Conservation (phyloP, 106 monocot species). For the Allium fistulosum region DNA sequence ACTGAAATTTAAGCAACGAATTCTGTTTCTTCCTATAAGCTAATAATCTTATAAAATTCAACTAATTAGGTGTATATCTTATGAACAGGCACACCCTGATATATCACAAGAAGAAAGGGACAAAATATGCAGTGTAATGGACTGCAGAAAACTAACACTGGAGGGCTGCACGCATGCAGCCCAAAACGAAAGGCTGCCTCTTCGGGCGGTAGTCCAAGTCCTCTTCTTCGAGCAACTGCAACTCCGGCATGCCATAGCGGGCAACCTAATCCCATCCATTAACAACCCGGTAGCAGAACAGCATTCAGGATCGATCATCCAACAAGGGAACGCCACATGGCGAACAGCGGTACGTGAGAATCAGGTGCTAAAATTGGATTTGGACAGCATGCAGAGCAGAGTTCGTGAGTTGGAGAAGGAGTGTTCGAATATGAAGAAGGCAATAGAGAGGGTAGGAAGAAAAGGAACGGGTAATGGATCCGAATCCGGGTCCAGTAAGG, state of each 20-base stretch:
- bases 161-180: slow-evolving; percentile 98
- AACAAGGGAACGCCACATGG: slow-evolving; percentile 26
- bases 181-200: slow-evolving; percentile 94
- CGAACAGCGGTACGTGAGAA: slow-evolving; percentile 39
- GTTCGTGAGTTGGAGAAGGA: slow-evolving; percentile 85
- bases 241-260: slow-evolving; percentile 78
- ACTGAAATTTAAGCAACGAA: too few species aligned
- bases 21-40: too few species aligned
- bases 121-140: slow-evolving; percentile 59
- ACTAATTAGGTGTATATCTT: not conserved
- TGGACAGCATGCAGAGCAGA: slow-evolving; percentile 86
- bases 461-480: not conserved
- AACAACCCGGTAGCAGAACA: not conserved
- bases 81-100: slow-evolving; percentile 61
- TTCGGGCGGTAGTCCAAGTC: slow-evolving; percentile 80
- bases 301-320: slow-evolving; percentile 1
- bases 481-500: not conserved
- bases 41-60: too few species aligned
- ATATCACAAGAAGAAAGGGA: slow-evolving; percentile 66
- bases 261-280: slow-evolving; percentile 31
- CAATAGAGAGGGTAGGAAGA: slow-evolving; percentile 63
- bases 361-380: slow-evolving; percentile 78
- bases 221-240: slow-evolving; percentile 99
- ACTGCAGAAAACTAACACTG: slow-evolving; percentile 87
- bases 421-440: slow-evolving; percentile 78